Conservation (phyloP, 768 basidiomycete species). For the Boletellus sp. region DNA sequence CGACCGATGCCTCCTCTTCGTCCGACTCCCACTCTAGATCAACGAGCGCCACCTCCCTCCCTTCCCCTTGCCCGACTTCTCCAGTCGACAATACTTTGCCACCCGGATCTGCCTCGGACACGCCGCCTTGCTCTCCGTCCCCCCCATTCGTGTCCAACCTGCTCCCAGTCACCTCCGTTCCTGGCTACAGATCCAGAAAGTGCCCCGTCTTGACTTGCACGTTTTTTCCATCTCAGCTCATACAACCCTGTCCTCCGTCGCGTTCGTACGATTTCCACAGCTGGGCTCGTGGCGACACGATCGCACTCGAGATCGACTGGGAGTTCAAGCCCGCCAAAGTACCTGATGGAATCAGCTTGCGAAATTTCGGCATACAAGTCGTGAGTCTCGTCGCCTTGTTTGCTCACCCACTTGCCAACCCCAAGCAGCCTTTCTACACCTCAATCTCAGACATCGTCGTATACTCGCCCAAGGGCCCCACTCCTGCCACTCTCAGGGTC, state of each 20-base stretch:
- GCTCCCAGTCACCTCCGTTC: conserved; percentile 8
- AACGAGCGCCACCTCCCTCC: conserved; percentile 28
- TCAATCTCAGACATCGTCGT: conserved; percentile 88
- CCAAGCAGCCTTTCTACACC: conserved; percentile 69
- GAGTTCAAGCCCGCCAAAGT: conserved; percentile 70
- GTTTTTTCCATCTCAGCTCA: conserved; percentile 47
- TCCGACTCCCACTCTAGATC: conserved; percentile 21
- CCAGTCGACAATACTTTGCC: conserved; percentile 1
- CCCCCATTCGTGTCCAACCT: background rate
- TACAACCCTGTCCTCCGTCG: conserved; percentile 26
- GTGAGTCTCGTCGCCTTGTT: conserved; percentile 43
- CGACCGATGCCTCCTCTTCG: conserved; percentile 18
- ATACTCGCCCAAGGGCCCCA: conserved; percentile 70
- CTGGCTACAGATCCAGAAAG: conserved; percentile 8
- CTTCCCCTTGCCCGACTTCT: conserved; percentile 17
- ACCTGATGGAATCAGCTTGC: conserved; percentile 76
- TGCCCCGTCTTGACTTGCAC: conserved; percentile 47
- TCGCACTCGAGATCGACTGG: conserved; percentile 36
- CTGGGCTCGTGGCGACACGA: conserved; percentile 17
- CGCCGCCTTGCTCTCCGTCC: background rate
- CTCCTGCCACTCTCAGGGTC: conserved; percentile 51
- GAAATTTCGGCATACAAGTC: conserved; percentile 88
- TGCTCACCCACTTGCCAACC: conserved; percentile 3
- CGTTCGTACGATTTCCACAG: conserved; percentile 18
- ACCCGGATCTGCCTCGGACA: conserved; percentile 3